Evolutionary conservation across 2,329 filamentous ascomycete genomes (phyloP).

Genomic region (Penicillium sp.): DNA sequence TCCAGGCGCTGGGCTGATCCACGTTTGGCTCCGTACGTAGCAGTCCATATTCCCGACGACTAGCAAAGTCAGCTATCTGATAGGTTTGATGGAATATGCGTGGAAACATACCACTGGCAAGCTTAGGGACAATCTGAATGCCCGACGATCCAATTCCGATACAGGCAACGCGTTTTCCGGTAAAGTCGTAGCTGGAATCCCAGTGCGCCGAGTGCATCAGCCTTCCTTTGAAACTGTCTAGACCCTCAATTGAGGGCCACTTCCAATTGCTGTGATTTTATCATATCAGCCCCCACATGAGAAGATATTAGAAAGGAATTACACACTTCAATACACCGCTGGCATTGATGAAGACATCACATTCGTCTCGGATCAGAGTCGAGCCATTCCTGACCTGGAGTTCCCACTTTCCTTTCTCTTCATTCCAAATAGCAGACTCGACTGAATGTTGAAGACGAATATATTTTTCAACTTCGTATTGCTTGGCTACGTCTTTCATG

Average conservation of each 20-base stretch:
- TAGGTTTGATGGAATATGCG: background rate
- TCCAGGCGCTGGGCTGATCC: background rate
- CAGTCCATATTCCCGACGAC: slow-evolving; percentile 1
- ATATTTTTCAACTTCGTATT: slow-evolving; percentile 40
- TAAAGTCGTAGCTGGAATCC: slow-evolving; percentile 28
- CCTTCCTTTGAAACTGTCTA: slow-evolving; percentile 33
- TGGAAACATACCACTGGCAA: background rate
- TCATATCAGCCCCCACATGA: background rate
- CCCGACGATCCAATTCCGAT: slow-evolving; percentile 36
- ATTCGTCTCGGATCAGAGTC: slow-evolving; percentile 13
- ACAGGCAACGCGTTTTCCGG: slow-evolving; percentile 30
- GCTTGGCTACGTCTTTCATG: slow-evolving; percentile 38
- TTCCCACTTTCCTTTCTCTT: slow-evolving; percentile 18
- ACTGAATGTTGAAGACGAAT: slow-evolving; percentile 27
- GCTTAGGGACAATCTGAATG: slow-evolving; percentile 20
- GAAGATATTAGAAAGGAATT: background rate
- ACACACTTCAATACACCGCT: slow-evolving; percentile 15
- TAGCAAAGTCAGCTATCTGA: background rate
- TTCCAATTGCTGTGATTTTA: slow-evolving; percentile 21
- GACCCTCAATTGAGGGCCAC: slow-evolving; percentile 20
- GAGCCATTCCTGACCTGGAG: background rate
- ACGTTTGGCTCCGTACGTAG: slow-evolving; percentile 15
- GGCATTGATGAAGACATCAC: slow-evolving; percentile 29
- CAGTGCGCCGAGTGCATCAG: slow-evolving; percentile 41
- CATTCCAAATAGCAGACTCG: slow-evolving; percentile 36